Conservation (phyloP, 805 yeast genomes). For the Yarrowia bubula region DNA sequence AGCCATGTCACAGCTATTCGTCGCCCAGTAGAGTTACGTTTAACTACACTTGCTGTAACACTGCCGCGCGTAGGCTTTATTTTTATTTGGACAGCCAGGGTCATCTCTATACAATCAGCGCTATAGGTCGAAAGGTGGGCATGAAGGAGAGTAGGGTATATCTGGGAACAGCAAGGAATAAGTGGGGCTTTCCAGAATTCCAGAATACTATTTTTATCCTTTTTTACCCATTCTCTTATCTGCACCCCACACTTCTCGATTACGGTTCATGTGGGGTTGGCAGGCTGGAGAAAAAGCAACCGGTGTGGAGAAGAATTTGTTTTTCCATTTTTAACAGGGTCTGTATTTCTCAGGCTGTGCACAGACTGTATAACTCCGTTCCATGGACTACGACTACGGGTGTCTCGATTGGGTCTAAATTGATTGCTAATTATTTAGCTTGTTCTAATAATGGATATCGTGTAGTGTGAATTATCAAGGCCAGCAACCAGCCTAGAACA, state of each 20-base stretch:
- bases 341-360: too few relatives aligned
- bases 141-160: not conserved
- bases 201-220: not conserved
- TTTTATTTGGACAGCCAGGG: not conserved
- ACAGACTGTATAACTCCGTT: too few relatives aligned
- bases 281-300: not conserved
- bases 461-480: too few relatives aligned
- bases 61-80: not conserved
- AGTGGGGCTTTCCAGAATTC: not conserved
- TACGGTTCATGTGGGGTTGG: slow-evolving; percentile 7
- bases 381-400: too few relatives aligned
- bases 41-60: not conserved
- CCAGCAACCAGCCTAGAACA: too few relatives aligned
- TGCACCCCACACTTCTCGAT: slow-evolving; percentile 2
- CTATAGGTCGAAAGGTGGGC: too few relatives aligned
- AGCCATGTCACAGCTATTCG: too few relatives aligned
- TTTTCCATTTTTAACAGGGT: too few relatives aligned
- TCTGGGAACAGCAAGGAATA: not conserved
- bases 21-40: not conserved
- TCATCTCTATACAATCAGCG: too few relatives aligned
- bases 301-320: too few relatives aligned
- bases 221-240: not conserved
- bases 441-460: not conserved
- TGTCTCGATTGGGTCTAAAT: too few relatives aligned
- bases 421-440: not conserved